A percentile compares a stretch with the other conserved stretches of the same genome.
Evolutionary conservation across 2,329 filamentous ascomycete genomes (phyloP).

Genomic region (Cladophialophora chaetospira): DNA sequence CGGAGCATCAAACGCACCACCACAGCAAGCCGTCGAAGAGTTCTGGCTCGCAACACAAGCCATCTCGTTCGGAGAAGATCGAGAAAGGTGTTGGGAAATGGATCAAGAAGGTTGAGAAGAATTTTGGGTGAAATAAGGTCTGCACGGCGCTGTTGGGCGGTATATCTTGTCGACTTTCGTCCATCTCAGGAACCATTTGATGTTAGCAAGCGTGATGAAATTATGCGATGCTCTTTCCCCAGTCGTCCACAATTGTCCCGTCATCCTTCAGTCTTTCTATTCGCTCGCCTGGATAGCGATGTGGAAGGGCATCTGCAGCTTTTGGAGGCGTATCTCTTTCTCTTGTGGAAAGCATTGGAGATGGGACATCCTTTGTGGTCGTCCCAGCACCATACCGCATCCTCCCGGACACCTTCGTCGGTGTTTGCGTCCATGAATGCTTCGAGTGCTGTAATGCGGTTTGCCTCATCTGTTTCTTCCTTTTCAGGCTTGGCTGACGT

Average conservation of each 20-base stretch:
- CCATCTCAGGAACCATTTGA: not conserved
- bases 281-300: not conserved
- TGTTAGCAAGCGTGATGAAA: constrained; percentile 7
- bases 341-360: not conserved
- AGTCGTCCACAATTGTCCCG: not conserved
- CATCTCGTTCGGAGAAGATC: constrained; percentile 40
- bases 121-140: constrained; percentile 26
- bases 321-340: not conserved
- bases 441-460: not conserved
- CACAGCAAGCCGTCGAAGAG: constrained; percentile 34
- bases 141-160: not conserved
- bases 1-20: constrained; percentile 42
- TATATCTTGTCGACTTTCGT: not conserved
- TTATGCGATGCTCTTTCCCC: not conserved
- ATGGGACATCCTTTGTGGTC: not conserved
- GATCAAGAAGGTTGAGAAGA: constrained; percentile 51
- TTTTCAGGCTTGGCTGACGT: not conserved
- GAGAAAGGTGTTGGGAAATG: constrained; percentile 49
- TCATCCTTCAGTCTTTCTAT: not conserved
- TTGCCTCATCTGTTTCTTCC: not conserved
- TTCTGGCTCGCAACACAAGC: constrained; percentile 33
- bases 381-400: not conserved
- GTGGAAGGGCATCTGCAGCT: not conserved
- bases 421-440: not conserved
- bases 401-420: not conserved